A percentile compares a stretch with the other conserved stretches of the same genome.
Evolutionary conservation across 177 flowering plant species (phyloP).

Genomic region (Vitis hybrid): DNA sequence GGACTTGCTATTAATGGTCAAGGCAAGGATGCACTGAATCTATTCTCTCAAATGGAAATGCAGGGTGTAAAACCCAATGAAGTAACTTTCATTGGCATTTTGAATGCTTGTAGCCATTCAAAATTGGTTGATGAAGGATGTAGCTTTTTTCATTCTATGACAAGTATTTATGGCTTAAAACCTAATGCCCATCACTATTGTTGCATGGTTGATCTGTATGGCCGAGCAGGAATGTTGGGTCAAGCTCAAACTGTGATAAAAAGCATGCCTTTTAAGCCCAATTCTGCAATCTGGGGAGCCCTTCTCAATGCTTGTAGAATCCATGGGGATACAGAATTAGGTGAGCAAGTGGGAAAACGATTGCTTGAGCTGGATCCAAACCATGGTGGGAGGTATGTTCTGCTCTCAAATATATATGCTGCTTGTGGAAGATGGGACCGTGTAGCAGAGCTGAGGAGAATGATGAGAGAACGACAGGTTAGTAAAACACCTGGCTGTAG

Average conservation of each 20-base stretch:
- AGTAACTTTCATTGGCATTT: conserved; percentile 23
- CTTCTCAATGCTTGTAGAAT: conserved; percentile 30
- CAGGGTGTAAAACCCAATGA: conserved; percentile 15
- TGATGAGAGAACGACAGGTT: conserved; percentile 22
- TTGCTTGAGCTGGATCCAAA: conserved; percentile 23
- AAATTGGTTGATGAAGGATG: conserved; percentile 22
- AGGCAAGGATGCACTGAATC: conserved; percentile 13
- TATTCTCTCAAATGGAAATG: conserved; percentile 16
- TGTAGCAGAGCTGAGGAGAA: conserved; percentile 18
- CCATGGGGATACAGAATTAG: conserved; percentile 18
- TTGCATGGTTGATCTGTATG: conserved; percentile 31
- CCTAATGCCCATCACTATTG: conserved; percentile 28
- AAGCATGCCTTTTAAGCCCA: conserved; percentile 26
- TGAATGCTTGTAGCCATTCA: conserved; percentile 28
- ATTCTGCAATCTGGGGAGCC: conserved; percentile 20
- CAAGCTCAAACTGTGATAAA: conserved; percentile 18
- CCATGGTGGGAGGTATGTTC: conserved; percentile 25
- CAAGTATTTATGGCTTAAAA: conserved; percentile 12
- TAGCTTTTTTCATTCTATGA: conserved; percentile 18
- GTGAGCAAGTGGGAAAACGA: conserved; percentile 19
- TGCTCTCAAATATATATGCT: conserved; percentile 25
- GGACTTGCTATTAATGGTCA: conserved; percentile 23
- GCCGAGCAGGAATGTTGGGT: conserved; percentile 25
- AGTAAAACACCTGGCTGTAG: conserved; percentile 25
- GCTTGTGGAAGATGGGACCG: conserved; percentile 16